Percentiles rank a stretch among this genome's conserved stretches.
phyloP scores from a whole-genome alignment of 2,329 filamentous ascomycete genomes.

The Arthroderma uncinatum region DNA sequence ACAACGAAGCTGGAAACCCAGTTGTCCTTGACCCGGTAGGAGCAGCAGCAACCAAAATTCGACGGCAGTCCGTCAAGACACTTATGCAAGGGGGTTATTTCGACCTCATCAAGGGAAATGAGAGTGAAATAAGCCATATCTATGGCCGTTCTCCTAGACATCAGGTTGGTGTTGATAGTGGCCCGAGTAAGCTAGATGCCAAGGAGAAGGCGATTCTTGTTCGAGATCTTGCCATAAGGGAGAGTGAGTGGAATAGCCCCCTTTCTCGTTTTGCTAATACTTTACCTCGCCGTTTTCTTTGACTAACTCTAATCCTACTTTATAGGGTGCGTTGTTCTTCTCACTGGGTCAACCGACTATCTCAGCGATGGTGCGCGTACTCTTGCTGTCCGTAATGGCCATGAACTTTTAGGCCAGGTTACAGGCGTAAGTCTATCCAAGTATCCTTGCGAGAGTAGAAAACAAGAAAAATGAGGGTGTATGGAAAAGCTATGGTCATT shows the following conservation, averaged over 20 bases:
- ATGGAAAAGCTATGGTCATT: too few species aligned
- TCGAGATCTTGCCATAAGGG: constrained; percentile 52
- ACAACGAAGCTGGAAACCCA: constrained; percentile 65
- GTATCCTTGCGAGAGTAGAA: too few species aligned
- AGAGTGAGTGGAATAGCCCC: constrained; percentile 35
- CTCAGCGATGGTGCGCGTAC: constrained; percentile 63
- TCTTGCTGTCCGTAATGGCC: constrained; percentile 63
- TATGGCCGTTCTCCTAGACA: constrained; percentile 47
- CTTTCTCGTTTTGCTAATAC: constrained; percentile 5
- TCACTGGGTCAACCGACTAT: constrained; percentile 71
- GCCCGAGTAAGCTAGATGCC: constrained; percentile 42
- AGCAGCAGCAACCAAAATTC: constrained; percentile 66
- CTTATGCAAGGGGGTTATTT: constrained; percentile 67
- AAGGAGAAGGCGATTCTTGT: constrained; percentile 54
- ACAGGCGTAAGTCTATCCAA: constrained; percentile 30
- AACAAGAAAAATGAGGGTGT: too few species aligned
- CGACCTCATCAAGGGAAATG: constrained; percentile 87
- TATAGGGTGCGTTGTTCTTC: constrained; percentile 54
- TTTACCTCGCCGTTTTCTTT: background rate
- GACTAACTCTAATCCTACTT: background rate
- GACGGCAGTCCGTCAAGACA: constrained; percentile 57
- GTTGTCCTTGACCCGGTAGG: constrained; percentile 85
- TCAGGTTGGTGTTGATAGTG: constrained; percentile 79
- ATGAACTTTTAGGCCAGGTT: constrained; percentile 43
- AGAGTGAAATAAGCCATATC: constrained; percentile 70